phyloP scores from a whole-genome alignment of 768 basidiomycete genomes.

The Calocera cornea region DNA sequence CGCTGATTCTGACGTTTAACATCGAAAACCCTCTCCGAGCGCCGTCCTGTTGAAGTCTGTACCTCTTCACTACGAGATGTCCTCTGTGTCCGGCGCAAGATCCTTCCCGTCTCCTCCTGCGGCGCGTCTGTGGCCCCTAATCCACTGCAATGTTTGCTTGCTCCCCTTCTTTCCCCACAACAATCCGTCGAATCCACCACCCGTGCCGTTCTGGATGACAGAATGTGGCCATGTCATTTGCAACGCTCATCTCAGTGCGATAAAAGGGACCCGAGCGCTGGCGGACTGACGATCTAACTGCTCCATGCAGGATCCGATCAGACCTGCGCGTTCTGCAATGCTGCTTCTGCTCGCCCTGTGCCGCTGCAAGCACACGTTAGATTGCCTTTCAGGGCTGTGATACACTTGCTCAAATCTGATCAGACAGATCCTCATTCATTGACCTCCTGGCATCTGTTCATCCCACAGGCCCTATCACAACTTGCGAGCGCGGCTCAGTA shows the following conservation, averaged over 20 bases:
- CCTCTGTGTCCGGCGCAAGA: background rate
- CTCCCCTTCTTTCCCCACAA: conserved; percentile 41
- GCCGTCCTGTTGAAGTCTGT: background rate
- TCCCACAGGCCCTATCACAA: background rate
- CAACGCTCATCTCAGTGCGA: conserved; percentile 66
- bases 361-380: background rate
- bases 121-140: conserved; percentile 49
- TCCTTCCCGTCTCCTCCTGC: background rate
- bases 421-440: background rate
- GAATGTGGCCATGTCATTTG: conserved; percentile 80
- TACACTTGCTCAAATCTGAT: background rate
- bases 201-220: conserved; percentile 74
- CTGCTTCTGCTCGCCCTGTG: background rate
- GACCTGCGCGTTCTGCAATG: background rate
- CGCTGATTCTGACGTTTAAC: background rate
- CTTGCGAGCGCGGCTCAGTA: background rate
- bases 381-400: background rate
- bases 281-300: background rate
- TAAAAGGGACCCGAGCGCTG: background rate
- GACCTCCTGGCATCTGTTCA: background rate
- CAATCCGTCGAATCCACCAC: conserved; percentile 28
- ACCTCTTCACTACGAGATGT: background rate
- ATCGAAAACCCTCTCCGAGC: background rate
- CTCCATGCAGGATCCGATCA: background rate
- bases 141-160: conserved; percentile 55